Conservation (phyloP, 345 rosid species). For the Murraya koenigii region DNA sequence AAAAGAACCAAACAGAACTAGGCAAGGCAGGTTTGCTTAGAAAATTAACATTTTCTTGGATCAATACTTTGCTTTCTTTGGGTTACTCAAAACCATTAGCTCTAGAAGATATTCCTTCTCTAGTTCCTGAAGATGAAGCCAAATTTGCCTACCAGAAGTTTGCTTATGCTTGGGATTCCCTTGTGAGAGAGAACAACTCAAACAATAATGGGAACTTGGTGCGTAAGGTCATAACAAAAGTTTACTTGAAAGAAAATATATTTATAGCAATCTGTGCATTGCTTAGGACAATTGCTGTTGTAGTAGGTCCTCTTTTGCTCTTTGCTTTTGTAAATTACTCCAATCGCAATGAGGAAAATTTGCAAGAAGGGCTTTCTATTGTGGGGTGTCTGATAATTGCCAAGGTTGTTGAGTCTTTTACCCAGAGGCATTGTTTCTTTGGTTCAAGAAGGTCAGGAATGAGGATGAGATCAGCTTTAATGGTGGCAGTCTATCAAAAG, state of each 20-base stretch:
- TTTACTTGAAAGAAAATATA: conserved; percentile 55
- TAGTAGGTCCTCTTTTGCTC: conserved; percentile 57
- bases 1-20: conserved; percentile 23
- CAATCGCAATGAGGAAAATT: conserved; percentile 33
- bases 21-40: conserved; percentile 49
- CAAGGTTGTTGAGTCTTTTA: conserved; percentile 65
- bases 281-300: conserved; percentile 45
- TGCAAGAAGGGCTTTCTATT: conserved; percentile 43
- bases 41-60: conserved; percentile 59
- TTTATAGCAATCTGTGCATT: conserved; percentile 44
- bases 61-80: conserved; percentile 51
- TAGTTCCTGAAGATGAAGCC: conserved; percentile 60
- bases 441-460: conserved; percentile 64
- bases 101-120: conserved; percentile 56
- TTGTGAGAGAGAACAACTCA: conserved; percentile 28
- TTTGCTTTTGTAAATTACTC: conserved; percentile 61
- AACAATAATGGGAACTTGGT: conserved; percentile 38
- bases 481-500: conserved; percentile 71
- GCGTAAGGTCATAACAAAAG: conserved; percentile 41
- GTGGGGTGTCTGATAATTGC: conserved; percentile 46
- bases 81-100: conserved; percentile 59
- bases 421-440: conserved; percentile 74
- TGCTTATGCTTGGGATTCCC: conserved; percentile 44
- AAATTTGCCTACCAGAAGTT: conserved; percentile 50
- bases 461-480: conserved; percentile 75